Evolutionary conservation across 805 yeast species (phyloP), one percentile per base, ranked within the genome.

Genomic region (Lipomyces lipofer): DNA sequence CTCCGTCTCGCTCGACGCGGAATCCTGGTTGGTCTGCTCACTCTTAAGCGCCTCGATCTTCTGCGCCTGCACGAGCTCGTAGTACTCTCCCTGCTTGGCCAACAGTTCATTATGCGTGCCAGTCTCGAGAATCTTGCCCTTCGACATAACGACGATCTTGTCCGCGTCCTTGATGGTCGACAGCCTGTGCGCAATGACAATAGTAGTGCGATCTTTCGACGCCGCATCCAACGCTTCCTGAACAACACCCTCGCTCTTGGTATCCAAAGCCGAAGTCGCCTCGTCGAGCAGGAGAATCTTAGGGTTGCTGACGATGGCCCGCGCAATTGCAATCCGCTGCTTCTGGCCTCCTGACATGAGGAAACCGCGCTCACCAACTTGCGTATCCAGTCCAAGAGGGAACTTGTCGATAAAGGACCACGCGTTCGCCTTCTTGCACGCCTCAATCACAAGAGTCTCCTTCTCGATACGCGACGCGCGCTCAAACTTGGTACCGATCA

Each of bases 241-340:
- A 35, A 83, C 84, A 9, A 81, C 73, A 56, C 80, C 81, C 63
- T 83, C 87, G 60, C 82, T 78, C 43, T 77, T 75, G 9, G 84
- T 78, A 64, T 83, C 87, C 46, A 83, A 69, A 0, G 86, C 86
- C 8, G 85, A 80, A 0, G 86, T 82, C 2, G 86, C 86, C 64
- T 83, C 88, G 64, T 83, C 88, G 43, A 83, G 69, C 15, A 83
- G 72, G 46, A 83, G 68, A 7, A 83, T 73, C 25, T 75, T 71
- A 2, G 88, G 88, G 17, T 78, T 71, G 35, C 78, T 68, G 38
- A 82, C 71, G 40, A 82, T 67, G 0, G 85, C 80, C 55, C 87
- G 73, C 1, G 86, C 86, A 50, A 82, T 69, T 4, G 85, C 83
- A 13, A 82, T 74, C 54, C 40, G 17, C 40, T 36, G 40, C 24